A percentile compares a stretch with the other conserved stretches of the same genome.
These are phyloP conservation scores for Vitis hybrid DNA, from an alignment of 177 flowering plant species.

Conservation along the genomic window DNA sequence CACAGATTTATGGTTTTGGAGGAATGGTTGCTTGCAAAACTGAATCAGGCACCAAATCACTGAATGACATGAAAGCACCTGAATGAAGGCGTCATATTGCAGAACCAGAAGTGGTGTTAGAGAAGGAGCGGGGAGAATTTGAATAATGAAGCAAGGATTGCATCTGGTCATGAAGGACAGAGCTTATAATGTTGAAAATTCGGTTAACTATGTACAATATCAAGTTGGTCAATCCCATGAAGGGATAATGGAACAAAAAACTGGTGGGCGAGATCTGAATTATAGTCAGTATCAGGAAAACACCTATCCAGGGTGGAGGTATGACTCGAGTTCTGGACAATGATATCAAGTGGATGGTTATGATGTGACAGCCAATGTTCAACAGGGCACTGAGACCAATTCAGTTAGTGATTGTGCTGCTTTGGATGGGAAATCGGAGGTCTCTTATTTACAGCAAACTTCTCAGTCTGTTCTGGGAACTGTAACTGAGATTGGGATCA, in stretches of 20 bases:
- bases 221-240: slow-evolving; percentile 28
- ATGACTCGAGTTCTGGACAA: slow-evolving; percentile 64
- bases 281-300: slow-evolving; percentile 63
- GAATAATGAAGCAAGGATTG: slow-evolving; percentile 17
- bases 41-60: too few species aligned
- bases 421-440: slow-evolving; percentile 44
- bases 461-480: slow-evolving; percentile 52
- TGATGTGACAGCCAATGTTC: slow-evolving; percentile 29
- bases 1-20: too few species aligned
- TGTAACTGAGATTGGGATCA: slow-evolving; percentile 39
- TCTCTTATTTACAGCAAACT: slow-evolving; percentile 65
- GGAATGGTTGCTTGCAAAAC: too few species aligned
- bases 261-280: slow-evolving; percentile 34
- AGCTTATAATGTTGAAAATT: slow-evolving; percentile 7
- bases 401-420: slow-evolving; percentile 17
- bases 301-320: slow-evolving; percentile 83
- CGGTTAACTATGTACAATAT: slow-evolving; percentile 14
- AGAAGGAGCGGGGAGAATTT: slow-evolving; percentile 18
- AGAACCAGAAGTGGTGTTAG: too few species aligned
- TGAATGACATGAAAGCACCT: too few species aligned
- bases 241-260: slow-evolving; percentile 16
- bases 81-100: too few species aligned
- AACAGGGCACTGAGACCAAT: slow-evolving; percentile 26
- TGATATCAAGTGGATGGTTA: slow-evolving; percentile 71
- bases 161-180: slow-evolving; percentile 14